phyloP scores from a whole-genome alignment of 108 stramenopile genomes.

The Skeletonema costatum region DNA sequence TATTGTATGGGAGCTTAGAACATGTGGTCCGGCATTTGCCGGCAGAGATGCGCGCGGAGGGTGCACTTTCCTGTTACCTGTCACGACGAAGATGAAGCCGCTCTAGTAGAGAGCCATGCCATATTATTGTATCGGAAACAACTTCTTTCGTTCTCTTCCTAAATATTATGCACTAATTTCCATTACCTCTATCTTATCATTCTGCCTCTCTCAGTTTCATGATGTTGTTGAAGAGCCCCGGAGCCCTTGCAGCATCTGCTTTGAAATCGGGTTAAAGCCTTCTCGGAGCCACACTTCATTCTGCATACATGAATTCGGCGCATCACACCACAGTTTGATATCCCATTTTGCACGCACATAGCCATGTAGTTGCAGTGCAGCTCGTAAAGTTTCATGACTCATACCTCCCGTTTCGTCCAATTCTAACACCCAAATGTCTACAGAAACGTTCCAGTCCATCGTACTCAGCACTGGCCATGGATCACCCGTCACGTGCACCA shows the following conservation, averaged over 20 bases:
- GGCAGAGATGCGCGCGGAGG: too few species aligned
- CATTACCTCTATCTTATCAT: background rate
- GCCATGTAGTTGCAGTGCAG: constrained; percentile 41
- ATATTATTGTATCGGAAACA: too few species aligned
- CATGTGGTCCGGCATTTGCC: too few species aligned
- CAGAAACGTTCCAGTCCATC: constrained; percentile 55
- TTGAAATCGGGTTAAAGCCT: constrained; percentile 51
- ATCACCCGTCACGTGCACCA: constrained; percentile 51
- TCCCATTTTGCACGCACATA: constrained; percentile 62
- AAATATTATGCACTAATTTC: background rate
- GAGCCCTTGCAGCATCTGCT: constrained; percentile 9
- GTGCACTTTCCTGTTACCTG: too few species aligned
- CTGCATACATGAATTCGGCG: constrained; percentile 38
- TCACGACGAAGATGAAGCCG: too few species aligned
- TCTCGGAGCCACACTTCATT: constrained; percentile 61
- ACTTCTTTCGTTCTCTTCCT: background rate
- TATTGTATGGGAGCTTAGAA: too few species aligned
- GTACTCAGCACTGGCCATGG: constrained; percentile 50
- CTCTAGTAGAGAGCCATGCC: too few species aligned
- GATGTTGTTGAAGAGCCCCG: constrained; percentile 11
- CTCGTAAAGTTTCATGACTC: constrained; percentile 37
- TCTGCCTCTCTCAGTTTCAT: background rate
- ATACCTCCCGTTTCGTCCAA: constrained; percentile 41
- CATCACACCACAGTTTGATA: constrained; percentile 58
- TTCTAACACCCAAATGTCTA: constrained; percentile 53